Conservation (phyloP, 495 filamentous ascomycete genomes). For the Peziza echinospora region DNA sequence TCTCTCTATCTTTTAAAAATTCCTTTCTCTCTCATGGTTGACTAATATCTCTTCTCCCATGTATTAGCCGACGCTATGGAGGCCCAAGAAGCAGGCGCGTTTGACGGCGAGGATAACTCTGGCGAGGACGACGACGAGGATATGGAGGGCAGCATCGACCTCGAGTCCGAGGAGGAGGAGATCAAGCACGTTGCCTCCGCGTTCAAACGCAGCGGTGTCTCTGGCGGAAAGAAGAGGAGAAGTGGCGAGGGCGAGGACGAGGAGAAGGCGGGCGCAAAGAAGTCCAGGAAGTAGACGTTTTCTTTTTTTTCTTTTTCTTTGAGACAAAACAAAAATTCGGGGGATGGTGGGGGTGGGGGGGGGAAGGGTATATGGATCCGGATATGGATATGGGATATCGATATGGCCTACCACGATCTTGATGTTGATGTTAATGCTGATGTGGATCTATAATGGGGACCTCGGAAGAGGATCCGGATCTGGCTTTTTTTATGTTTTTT, state of each 20-base stretch:
- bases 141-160: constrained; percentile 20
- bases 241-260: constrained; percentile 19
- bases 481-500: too few species aligned
- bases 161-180: constrained; percentile 8
- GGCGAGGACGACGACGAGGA: constrained; percentile 26
- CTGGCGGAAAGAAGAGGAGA: constrained; percentile 24
- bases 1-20: background rate
- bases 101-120: constrained; percentile 31
- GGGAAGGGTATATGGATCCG: background rate
- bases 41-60: background rate
- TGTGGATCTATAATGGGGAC: background rate
- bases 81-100: constrained; percentile 28
- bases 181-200: constrained; percentile 1
- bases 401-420: background rate
- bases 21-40: too few species aligned
- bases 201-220: constrained; percentile 8
- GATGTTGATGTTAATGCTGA: background rate
- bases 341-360: too few species aligned
- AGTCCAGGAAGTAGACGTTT: constrained; percentile 10
- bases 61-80: background rate
- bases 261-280: constrained; percentile 12
- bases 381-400: background rate
- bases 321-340: too few species aligned
- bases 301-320: too few species aligned
- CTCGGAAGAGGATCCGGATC: background rate